Percentiles rank a stretch among this genome's conserved stretches.
Evolutionary conservation across 805 yeast genomes (phyloP).

Genomic region (Saccharomycopsis oosterbeekiorum): DNA sequence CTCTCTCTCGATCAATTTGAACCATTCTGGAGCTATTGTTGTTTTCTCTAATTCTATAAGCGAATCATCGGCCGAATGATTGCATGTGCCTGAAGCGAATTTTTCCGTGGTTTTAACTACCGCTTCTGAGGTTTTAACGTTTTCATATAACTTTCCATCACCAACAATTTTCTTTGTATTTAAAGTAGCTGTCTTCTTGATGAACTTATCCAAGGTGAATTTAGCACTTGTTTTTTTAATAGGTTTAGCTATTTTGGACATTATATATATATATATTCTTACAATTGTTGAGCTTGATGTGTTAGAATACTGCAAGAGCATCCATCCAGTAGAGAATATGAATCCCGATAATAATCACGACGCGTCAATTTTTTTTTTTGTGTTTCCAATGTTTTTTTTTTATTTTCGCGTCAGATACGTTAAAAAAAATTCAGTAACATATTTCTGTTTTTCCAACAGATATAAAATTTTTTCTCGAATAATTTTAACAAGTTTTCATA

Average conservation of each 20-base stretch:
- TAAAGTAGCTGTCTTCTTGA: neutral
- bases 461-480: neutral
- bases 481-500: no score
- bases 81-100: conserved; percentile 29
- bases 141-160: neutral
- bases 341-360: neutral
- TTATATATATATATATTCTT: neutral
- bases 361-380: neutral
- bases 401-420: neutral
- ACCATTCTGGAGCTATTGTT: conserved; percentile 73
- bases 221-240: neutral
- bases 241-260: neutral
- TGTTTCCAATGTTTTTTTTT: no score
- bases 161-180: neutral
- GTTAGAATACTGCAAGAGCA: no score
- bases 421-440: neutral
- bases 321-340: no score
- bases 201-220: neutral
- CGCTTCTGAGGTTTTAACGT: neutral
- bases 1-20: conserved; percentile 55
- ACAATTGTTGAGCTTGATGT: neutral
- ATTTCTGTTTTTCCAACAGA: neutral
- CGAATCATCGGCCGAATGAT: conserved; percentile 15
- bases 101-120: neutral
- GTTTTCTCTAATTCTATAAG: conserved; percentile 58